Base-by-base conservation (phyloP, 371 early-diverging fungal genomes). In the Chytridium lagenaria region DNA sequence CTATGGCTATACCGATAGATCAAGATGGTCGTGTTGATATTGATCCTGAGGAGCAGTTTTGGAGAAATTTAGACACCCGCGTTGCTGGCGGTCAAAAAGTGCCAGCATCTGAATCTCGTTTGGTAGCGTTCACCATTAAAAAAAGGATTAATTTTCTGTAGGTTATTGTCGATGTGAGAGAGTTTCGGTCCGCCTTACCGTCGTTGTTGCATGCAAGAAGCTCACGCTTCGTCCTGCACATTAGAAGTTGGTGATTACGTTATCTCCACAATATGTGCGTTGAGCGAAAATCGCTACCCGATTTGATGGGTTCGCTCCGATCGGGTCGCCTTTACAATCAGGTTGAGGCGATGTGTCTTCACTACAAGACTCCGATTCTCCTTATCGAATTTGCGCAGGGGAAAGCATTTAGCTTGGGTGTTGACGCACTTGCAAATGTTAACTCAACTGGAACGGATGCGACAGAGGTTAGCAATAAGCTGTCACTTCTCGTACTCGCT, bases 171-270 rank as follows among this genome's bases (percentile, higher is more conserved):
- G 99, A 99, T 79, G 87, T 93, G 72, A 91, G 99, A 68, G 99
- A 99, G 78, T 96, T 99, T 74, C 88, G 98, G 28, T 91, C 95
- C 31, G 88, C 94, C 1, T 78, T 99, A 33, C 99, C 99, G 1
- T 90, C 92, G 12, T 88, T 94, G 30, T 82, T 99, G 1, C 95
- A 96, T 74, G 88, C 90, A 36, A 87, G 89, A 44, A 91, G 93
- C 85, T 97, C 75, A 80, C 86, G 22, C 79, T 99, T 1, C 77
- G 87, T 94, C 98, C 1, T 90, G 90, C 73, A 97, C 98, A 0
- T 82, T 99, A 16, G 89, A 91, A 76, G 90, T 98, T 0, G 99
- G 99, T 37, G 99, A 99, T 81, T 99, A 98, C 79, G 86, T 99
- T 19, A 78, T 99, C 38, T 91, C 92, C 38, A 93, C 95, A 83